Conservation (phyloP, 2,329 filamentous ascomycete genomes). For the Colletotrichum viniferum region DNA sequence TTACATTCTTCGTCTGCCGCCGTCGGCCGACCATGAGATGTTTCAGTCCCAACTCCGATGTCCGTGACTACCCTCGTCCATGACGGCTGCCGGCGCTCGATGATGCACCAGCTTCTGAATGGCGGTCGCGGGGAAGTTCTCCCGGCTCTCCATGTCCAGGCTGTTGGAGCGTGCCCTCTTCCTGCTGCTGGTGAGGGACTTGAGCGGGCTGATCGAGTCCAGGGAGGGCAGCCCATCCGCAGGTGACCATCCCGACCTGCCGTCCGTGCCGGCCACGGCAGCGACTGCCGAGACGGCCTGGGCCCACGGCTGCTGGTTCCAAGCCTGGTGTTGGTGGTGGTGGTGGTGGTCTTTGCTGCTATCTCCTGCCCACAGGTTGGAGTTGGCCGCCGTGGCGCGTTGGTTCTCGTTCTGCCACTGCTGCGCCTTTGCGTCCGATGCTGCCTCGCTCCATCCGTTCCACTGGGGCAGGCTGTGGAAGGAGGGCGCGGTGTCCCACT, state of each 20-base stretch:
- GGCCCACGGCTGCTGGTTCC: conserved; percentile 31
- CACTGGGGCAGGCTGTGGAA: conserved; percentile 21
- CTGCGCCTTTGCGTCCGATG: conserved; percentile 16
- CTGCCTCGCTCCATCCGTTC: conserved; percentile 18
- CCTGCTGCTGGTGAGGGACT: conserved; percentile 6
- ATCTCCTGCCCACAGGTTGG: conserved; percentile 29
- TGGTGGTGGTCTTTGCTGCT: conserved; percentile 27
- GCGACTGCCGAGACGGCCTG: conserved; percentile 34
- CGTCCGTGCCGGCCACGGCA: conserved; percentile 26
- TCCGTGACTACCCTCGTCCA: conserved; percentile 19
- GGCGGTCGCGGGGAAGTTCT: conserved; percentile 23
- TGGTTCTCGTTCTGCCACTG: conserved; percentile 23
- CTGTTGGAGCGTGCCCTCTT: conserved; percentile 23
- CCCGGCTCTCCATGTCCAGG: conserved; percentile 23
- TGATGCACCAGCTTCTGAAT: conserved; percentile 23
- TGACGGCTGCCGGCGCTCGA: conserved; percentile 12
- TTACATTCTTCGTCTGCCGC: not conserved
- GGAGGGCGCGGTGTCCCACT: conserved; percentile 18
- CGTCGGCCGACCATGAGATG: not conserved
- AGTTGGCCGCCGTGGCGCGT: conserved; percentile 25
- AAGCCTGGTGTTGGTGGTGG: conserved; percentile 26
- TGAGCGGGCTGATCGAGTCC: conserved; percentile 22
- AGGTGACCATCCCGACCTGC: conserved; percentile 20
- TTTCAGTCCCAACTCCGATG: conserved; percentile 22
- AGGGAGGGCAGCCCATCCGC: conserved; percentile 17